Evolutionary conservation across 2,329 filamentous ascomycete species (phyloP), one percentile per base, ranked within the genome.

Genomic region (Mycosphaerella sp.): DNA sequence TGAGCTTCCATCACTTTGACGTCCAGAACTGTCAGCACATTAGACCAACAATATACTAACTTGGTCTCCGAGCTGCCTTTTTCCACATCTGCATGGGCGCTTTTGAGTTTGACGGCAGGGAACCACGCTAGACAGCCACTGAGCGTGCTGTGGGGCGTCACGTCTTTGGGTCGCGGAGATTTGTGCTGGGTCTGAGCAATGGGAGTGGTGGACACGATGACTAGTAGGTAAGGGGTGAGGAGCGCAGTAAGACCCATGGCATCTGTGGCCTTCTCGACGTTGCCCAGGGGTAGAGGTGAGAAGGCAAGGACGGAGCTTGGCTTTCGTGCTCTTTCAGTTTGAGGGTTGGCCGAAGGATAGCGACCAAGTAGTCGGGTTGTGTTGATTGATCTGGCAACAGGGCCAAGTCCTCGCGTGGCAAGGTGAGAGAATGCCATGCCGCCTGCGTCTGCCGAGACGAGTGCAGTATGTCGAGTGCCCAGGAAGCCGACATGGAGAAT

Each of bases 371-470:
- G 91, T 56, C 95, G 81, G 2, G 87, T 92, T 0, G 89, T 95
- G 73, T 89, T 95, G 45, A 98, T 87, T 0, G 83, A 85, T 54
- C 93, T 82, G 5, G 86, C 90, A 21, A 98, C 79, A 23, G 90
- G 81, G 3, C 93, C 93, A 38, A 95, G 85, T 1, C 93, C 95
- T 64, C 95, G 80, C 8, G 89, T 95, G 8, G 93, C 95, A 8
- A 98, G 80, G 71, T 98, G 95, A 2, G 93, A 96, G 70, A 98
- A 98, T 0, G 93, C 92, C 95, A 98, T 98, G 17, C 95, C 93
- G 46, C 83, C 83, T 65, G 95, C 88, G 71, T 98, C 91, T 2
- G 93, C 93, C 3, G 93, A 98, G 9, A 97, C 91, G 4, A 98
- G 77, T 3, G 95, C 93, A 11, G 93, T 98, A 65, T 93, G 91